phyloP scores from a whole-genome alignment of 2,329 filamentous ascomycete genomes.

The Incumbomyces lentus region DNA sequence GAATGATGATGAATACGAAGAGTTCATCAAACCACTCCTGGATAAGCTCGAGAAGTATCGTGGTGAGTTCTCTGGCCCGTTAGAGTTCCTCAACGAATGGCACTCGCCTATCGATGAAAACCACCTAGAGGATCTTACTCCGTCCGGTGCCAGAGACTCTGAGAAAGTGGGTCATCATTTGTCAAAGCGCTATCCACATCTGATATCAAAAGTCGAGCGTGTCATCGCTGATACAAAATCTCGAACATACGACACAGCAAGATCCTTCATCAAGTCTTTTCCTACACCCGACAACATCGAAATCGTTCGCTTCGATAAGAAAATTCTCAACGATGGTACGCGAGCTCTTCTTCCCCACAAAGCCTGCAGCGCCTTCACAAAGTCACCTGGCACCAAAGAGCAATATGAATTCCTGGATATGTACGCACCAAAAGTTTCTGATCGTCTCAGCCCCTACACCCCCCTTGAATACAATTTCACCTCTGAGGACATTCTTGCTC shows the following conservation, averaged over 20 bases:
- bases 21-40: conserved; percentile 17
- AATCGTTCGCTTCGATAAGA: conserved; percentile 12
- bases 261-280: conserved; percentile 11
- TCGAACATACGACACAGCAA: conserved; percentile 14
- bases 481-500: conserved; percentile 43
- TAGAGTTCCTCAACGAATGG: conserved; percentile 15
- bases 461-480: conserved; percentile 45
- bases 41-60: conserved; percentile 16
- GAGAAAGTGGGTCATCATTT: conserved; percentile 13
- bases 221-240: conserved; percentile 15
- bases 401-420: conserved; percentile 12
- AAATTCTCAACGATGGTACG: conserved; percentile 11
- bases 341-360: conserved; percentile 14
- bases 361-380: conserved; percentile 13
- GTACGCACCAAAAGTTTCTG: conserved; percentile 9
- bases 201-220: conserved; percentile 9
- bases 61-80: conserved; percentile 11
- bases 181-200: conserved; percentile 11
- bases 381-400: conserved; percentile 12
- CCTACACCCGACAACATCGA: conserved; percentile 13
- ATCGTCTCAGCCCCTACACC: conserved; percentile 10
- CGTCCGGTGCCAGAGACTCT: conserved; percentile 13
- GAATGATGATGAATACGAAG: conserved; percentile 17
- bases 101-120: conserved; percentile 15
- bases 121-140: conserved; percentile 14